Conservation (phyloP, 768 basidiomycete genomes). For the Rhizopogon roseolus region DNA sequence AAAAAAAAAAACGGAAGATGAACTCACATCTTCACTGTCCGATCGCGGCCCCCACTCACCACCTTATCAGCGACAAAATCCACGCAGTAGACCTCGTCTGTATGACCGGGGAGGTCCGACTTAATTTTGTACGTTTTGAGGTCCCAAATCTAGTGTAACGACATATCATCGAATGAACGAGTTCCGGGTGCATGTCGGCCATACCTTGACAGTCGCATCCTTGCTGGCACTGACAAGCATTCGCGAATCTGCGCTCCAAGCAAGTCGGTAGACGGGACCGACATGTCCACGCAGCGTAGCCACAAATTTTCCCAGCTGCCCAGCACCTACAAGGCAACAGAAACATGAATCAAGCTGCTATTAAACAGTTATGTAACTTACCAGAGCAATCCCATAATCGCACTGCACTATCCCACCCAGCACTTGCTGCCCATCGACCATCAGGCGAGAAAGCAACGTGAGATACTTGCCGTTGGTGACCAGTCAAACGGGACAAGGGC, state of each 20-base stretch:
- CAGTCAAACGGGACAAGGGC: slow-evolving; percentile 76
- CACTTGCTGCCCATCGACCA: slow-evolving; percentile 87
- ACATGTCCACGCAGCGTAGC: slow-evolving; percentile 91
- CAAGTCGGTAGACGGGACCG: slow-evolving; percentile 87
- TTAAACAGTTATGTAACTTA: slow-evolving; percentile 36
- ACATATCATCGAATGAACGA: background rate
- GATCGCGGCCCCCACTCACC: slow-evolving; percentile 95
- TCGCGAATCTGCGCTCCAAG: slow-evolving; percentile 93
- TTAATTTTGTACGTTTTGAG: slow-evolving; percentile 95
- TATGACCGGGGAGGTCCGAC: slow-evolving; percentile 91
- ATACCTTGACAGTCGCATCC: slow-evolving; percentile 91
- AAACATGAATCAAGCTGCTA: background rate
- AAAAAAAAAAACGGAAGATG: background rate
- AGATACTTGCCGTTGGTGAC: slow-evolving; percentile 91
- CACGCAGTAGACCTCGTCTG: slow-evolving; percentile 98
- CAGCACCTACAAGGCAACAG: slow-evolving; percentile 18
- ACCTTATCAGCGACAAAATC: slow-evolving; percentile 99
- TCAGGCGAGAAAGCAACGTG: slow-evolving; percentile 96
- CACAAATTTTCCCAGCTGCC: slow-evolving; percentile 78
- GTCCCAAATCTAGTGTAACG: slow-evolving; percentile 76
- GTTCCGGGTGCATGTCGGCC: slow-evolving; percentile 14
- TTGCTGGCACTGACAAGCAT: slow-evolving; percentile 93
- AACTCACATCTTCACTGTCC: slow-evolving; percentile 87
- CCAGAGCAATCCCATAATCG: slow-evolving; percentile 80
- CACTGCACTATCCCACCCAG: slow-evolving; percentile 87